Base-by-base conservation (phyloP, 257 asterid species). In the Nicotiana noctiflora region DNA sequence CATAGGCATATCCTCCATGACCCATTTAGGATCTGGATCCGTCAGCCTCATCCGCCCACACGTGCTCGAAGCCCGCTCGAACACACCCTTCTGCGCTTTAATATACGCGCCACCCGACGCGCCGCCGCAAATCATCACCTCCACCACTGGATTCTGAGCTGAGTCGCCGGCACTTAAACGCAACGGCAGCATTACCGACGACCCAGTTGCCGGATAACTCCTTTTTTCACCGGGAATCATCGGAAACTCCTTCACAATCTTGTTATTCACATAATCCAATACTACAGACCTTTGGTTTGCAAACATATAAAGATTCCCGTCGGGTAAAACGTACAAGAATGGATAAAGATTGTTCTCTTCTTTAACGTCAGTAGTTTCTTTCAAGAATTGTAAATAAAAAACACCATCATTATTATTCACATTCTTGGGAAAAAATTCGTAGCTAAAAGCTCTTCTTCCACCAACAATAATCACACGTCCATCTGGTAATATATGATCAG, bases 331-430 rank as follows among this genome's bases (percentile, higher is more conserved):
- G 57, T 92, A 81, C 83, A 94, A 40, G 76, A 94, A 94, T 1
- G 98, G 98, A 75, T 95, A 95, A 19, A 95, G 97, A 89, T 95
- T 95, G 91, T 93, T 95, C 64, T 95, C 98, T n/a, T 92, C 97
- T 52, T 10, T 53, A 2, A 84, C 84, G 84, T 95, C 98, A 59
- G 88, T 86, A 3, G 98, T 95, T 83, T 91, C 85, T 11, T 60
- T 82, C 84, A 95, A 76, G 87, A 95, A 92, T 0, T 81, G 88
- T 46, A 93, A 85, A 5, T 80, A 17, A 57, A 53, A 82, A 18
- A 75, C 77, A 0, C 34, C n/a, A 29, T 74, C 52, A 49, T 10
- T 61, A 0, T 23, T 51, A 5, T 18, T 10, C 0, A 70, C 25
- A 34, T 27, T 77, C 34, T 84, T 90, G 59, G 98, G 98, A 78